Evolutionary conservation across 208 protist genomes (phyloP).

Genomic region (Crithidia mellificae): DNA sequence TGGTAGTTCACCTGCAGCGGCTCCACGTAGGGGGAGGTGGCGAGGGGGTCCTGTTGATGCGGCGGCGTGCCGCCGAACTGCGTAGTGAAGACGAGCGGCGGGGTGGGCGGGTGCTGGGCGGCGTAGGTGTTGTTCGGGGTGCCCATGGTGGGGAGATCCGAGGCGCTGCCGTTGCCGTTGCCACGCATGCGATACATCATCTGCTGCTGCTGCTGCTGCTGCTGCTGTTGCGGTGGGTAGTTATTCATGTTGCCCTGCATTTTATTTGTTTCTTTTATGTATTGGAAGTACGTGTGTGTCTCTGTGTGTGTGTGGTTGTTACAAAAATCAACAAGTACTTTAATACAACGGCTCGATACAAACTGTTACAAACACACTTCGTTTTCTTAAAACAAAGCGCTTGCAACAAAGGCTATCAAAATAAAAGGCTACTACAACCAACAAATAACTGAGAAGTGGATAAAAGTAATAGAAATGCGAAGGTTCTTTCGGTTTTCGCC

Average conservation of each 20-base stretch:
- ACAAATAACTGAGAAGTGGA: too few species aligned
- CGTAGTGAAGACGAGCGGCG: constrained; percentile 47
- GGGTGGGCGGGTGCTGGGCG: constrained; percentile 23
- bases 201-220: constrained; percentile 1
- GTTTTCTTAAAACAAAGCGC: too few species aligned
- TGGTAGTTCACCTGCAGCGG: constrained; percentile 45
- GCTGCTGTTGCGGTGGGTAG: not conserved
- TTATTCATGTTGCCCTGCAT: constrained; percentile 13
- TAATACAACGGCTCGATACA: too few species aligned
- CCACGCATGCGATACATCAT: constrained; percentile 7
- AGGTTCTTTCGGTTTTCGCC: too few species aligned
- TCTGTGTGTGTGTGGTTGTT: too few species aligned
- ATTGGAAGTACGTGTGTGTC: too few species aligned
- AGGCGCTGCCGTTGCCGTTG: constrained; percentile 3
- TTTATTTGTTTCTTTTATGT: too few species aligned
- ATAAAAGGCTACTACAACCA: too few species aligned
- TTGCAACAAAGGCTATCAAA: too few species aligned
- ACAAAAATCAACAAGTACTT: too few species aligned
- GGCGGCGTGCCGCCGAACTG: constrained; percentile 25
- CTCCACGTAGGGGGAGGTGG: constrained; percentile 30
- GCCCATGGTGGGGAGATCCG: constrained; percentile 4
- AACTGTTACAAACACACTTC: too few species aligned
- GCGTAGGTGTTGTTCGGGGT: constrained; percentile 9
- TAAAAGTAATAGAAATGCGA: too few species aligned
- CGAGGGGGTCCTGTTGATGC: constrained; percentile 27